phyloP scores from a whole-genome alignment of 2,329 filamentous ascomycete species.

The Botrytis squamosa region DNA sequence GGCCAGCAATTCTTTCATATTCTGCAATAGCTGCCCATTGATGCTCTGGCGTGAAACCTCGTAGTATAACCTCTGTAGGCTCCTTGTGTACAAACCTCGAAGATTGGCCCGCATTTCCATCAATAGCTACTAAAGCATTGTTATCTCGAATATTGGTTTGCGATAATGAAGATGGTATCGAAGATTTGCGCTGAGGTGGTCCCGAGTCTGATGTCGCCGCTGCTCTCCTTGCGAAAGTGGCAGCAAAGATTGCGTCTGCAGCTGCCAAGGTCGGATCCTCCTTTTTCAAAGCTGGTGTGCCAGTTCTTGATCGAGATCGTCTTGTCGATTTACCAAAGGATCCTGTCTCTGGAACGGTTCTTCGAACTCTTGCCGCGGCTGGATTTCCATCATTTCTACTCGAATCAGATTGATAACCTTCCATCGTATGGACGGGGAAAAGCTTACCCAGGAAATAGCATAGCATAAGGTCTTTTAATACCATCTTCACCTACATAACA shows the following conservation, averaged over 20 bases:
- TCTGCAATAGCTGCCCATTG: slow-evolving; percentile 87
- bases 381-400: slow-evolving; percentile 54
- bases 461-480: slow-evolving; percentile 62
- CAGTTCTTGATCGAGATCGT: slow-evolving; percentile 60
- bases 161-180: slow-evolving; percentile 36
- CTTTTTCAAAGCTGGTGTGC: slow-evolving; percentile 49
- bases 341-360: slow-evolving; percentile 58
- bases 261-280: slow-evolving; percentile 62
- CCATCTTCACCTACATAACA: slow-evolving; percentile 66
- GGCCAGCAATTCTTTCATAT: slow-evolving; percentile 82
- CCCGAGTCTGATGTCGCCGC: slow-evolving; percentile 36
- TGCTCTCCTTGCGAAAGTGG: slow-evolving; percentile 51
- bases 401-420: slow-evolving; percentile 25
- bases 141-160: slow-evolving; percentile 40
- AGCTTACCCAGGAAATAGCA: slow-evolving; percentile 62
- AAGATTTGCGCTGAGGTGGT: slow-evolving; percentile 38
- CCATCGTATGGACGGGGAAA: slow-evolving; percentile 18
- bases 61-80: slow-evolving; percentile 78
- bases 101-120: slow-evolving; percentile 31
- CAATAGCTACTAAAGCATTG: slow-evolving; percentile 36
- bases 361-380: slow-evolving; percentile 49
- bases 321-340: slow-evolving; percentile 67
- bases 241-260: slow-evolving; percentile 61
- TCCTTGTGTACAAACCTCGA: slow-evolving; percentile 45
- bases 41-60: slow-evolving; percentile 69